Evolutionary conservation across 768 basidiomycete genomes (phyloP), one percentile per base, ranked within the genome.

Genomic region (Leccinellum luteum): DNA sequence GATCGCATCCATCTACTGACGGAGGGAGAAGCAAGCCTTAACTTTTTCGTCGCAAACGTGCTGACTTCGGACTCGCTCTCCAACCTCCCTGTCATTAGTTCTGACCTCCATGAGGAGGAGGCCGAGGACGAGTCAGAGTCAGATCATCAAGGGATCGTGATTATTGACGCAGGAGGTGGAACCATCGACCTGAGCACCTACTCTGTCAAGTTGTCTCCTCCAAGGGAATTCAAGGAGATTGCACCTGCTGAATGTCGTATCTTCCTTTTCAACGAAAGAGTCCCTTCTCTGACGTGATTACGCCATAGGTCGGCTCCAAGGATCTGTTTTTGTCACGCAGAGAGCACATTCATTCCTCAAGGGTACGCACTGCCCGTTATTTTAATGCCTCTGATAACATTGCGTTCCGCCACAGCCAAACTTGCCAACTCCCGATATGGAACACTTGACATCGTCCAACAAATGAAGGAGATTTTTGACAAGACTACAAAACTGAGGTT

Each of bases 81-180:
- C 12, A 43, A 47, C 8, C 1, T 57, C 4, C 50, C 60, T 5
- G 55, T 56, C 23, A 28, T 54, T 5, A 54, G 48, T 14, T 17
- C 60, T 3, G 59, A 23, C 19, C 47, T 43, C 3, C 9, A 13
- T 17, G 19, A 23, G 10, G 56, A 57, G 0, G 50, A 66, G 6
- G 55, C 3, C 1, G 59, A 54, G 4, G 47, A 51, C 10, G 51
- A 48, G 17, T 32, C 31, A 32, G 25, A 38, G 13, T 31, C 60
- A 74, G 79, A 67, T 1, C 68, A 69, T 1, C 57, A 71, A 25
- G 73, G 73, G 0, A 60, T 81, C 4, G 66, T 80, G 17, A 65
- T 83, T 7, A 71, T 81, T 17, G 82, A 82, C 63, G 66, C 63
- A 17, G 81, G 81, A 6, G 76, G 78, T 0, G 71, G 79, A 3